Base-by-base conservation (phyloP, 352 stramenopile genomes). In the Phytophthora ohioensis region DNA sequence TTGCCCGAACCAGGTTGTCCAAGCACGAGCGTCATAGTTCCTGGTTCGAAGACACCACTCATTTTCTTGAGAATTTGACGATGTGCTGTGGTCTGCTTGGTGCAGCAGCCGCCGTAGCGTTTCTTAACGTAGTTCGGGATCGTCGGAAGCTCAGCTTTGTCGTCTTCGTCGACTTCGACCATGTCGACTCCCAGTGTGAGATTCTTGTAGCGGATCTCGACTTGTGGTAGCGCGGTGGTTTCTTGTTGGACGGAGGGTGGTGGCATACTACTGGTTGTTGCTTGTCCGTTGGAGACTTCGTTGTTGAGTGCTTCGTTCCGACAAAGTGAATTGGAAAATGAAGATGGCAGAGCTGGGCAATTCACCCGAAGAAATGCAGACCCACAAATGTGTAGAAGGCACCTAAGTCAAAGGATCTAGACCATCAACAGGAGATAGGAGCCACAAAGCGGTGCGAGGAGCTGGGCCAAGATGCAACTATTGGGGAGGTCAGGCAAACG, bases 41-140 rank as follows among this genome's bases (percentile, higher is more conserved):
- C 71, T 15, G 67, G 71, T 12, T 80, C 78, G 52, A 81, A 80
- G 53, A 75, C 71, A 10, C 65, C 65, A 13, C 57, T 72, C 47
- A 72, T 47, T 3, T n/a, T 21, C 17, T 67, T 72, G 39, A 66
- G 60, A 45, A 58, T 75, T 36, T 74, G 27, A 48, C 42, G 46
- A 67, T 64, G 35, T 55, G 30, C 42, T 49, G 48, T 56, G 42
- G 64, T 64, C 73, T 58, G 58, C 69, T 60, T 63, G 57, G 64
- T 34, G 53, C 57, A 65, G 35, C 31, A 72, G 3, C 53, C 65
- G 11, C 56, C 63, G 56, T 65, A 60, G 15, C 45, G 70, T 36
- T 56, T 59, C 49, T 57, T 78, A 30, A 57, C 64, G 53, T 71
- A 51, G 46, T 72, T 81, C 11, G 32, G n/a, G 41, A 76, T 72